These are phyloP conservation scores for Candida ulmi DNA, from an alignment of 805 yeast genomes.

Conservation along the genomic window DNA sequence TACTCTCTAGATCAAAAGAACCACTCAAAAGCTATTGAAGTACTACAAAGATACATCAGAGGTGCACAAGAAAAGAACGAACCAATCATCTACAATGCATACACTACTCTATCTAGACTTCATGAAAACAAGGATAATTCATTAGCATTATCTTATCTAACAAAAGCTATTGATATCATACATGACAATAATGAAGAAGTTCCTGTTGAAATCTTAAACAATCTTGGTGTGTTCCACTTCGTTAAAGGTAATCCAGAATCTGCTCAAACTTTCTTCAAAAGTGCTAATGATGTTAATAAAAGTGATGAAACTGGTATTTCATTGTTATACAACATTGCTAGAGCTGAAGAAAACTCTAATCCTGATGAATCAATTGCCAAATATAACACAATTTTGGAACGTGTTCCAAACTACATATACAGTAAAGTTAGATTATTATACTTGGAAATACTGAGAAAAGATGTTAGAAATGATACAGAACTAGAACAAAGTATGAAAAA, in stretches of 20 bases:
- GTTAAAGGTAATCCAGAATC: slow-evolving; percentile 53
- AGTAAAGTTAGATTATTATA: slow-evolving; percentile 71
- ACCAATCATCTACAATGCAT: slow-evolving; percentile 57
- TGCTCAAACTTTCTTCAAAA: slow-evolving; percentile 51
- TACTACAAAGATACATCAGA: slow-evolving; percentile 66
- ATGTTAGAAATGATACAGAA: slow-evolving; percentile 29
- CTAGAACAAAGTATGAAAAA: slow-evolving; percentile 49
- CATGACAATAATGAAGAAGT: slow-evolving; percentile 26
- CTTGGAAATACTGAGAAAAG: slow-evolving; percentile 46
- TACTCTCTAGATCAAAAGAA: slow-evolving; percentile 38
- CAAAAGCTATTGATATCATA: slow-evolving; percentile 52
- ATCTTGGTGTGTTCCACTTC: slow-evolving; percentile 79
- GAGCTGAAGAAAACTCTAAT: slow-evolving; percentile 53
- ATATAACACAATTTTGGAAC: slow-evolving; percentile 52
- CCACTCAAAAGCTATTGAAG: slow-evolving; percentile 48
- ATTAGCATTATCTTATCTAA: slow-evolving; percentile 60
- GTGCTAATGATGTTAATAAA: slow-evolving; percentile 35
- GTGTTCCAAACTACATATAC: slow-evolving; percentile 65
- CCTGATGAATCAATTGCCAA: slow-evolving; percentile 18
- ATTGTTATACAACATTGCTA: slow-evolving; percentile 68
- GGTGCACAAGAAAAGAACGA: slow-evolving; percentile 54
- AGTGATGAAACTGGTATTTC: slow-evolving; percentile 32
- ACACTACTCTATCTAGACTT: slow-evolving; percentile 60
- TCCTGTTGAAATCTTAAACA: slow-evolving; percentile 64
- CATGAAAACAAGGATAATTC: slow-evolving; percentile 62